phyloP scores from a whole-genome alignment of 1,284 basidiomycete genomes.

The Abortiporus biennis region DNA sequence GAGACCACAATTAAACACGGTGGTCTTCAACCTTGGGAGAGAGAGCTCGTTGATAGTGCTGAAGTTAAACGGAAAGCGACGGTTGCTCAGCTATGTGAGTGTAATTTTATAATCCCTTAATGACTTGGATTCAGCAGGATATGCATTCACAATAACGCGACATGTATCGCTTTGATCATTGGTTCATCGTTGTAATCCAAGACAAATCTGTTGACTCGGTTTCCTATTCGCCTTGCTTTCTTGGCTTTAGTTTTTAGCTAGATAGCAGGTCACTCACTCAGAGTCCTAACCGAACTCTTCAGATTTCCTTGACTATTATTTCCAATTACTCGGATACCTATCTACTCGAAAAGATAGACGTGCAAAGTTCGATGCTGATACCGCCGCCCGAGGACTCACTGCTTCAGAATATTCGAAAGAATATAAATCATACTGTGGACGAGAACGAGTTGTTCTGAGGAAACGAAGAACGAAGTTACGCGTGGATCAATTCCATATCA shows the following conservation, averaged over 20 bases:
- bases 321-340: conserved; percentile 87
- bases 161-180: too few species aligned
- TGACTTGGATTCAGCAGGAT: too few species aligned
- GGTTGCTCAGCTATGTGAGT: conserved; percentile 89
- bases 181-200: background rate
- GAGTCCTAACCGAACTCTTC: conserved; percentile 12
- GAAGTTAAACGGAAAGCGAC: conserved; percentile 93
- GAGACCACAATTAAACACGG: conserved; percentile 47
- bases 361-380: conserved; percentile 79
- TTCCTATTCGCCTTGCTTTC: background rate
- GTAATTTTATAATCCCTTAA: background rate
- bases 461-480: conserved; percentile 82
- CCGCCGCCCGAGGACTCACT: conserved; percentile 58
- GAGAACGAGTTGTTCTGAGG: conserved; percentile 87
- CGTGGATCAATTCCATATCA: conserved; percentile 91
- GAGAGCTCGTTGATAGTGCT: conserved; percentile 71
- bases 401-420: conserved; percentile 68
- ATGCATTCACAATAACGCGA: too few species aligned
- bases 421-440: conserved; percentile 86
- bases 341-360: conserved; percentile 79
- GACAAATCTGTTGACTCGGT: background rate
- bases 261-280: background rate
- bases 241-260: too few species aligned
- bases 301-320: conserved; percentile 96
- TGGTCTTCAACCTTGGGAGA: conserved; percentile 76